Evolutionary conservation across 148 eudicot genomes (phyloP).

Genomic region (Fallopia convolvulus): DNA sequence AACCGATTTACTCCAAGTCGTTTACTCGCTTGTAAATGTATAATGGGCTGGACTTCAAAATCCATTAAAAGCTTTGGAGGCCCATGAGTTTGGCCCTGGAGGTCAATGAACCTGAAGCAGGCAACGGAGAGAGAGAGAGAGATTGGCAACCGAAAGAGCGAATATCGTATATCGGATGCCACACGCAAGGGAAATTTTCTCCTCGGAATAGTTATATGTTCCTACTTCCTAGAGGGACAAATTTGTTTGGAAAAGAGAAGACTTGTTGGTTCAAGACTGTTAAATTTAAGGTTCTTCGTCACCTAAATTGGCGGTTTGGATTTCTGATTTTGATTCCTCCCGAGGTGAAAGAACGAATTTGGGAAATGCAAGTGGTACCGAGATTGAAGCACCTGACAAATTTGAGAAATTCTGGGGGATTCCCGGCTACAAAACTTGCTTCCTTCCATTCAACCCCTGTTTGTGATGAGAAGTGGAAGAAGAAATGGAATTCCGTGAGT

Average conservation of each 20-base stretch:
- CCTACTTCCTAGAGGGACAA: background rate
- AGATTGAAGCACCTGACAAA: background rate
- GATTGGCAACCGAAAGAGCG: background rate
- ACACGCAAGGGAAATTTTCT: background rate
- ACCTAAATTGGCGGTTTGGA: background rate
- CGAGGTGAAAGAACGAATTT: background rate
- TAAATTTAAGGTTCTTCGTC: background rate
- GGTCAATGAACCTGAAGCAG: background rate
- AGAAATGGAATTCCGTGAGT: slow-evolving; percentile 6
- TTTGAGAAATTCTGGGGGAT: background rate
- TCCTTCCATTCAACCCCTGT: slow-evolving; percentile 2
- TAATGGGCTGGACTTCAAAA: no score
- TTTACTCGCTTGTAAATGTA: no score
- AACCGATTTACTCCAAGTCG: no score
- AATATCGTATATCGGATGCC: background rate
- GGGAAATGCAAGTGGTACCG: background rate
- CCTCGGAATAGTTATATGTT: background rate
- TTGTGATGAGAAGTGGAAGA: slow-evolving; percentile 7
- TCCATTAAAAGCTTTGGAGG: no score
- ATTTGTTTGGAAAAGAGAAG: background rate
- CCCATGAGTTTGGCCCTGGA: no score
- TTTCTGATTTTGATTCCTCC: background rate
- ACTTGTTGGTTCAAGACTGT: background rate
- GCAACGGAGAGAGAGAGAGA: background rate
- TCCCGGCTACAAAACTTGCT: background rate